Percentiles rank a stretch among this genome's conserved stretches.
phyloP scores from a whole-genome alignment of 192 early-diverging fungal species.

The Backusella tuberculispora region DNA sequence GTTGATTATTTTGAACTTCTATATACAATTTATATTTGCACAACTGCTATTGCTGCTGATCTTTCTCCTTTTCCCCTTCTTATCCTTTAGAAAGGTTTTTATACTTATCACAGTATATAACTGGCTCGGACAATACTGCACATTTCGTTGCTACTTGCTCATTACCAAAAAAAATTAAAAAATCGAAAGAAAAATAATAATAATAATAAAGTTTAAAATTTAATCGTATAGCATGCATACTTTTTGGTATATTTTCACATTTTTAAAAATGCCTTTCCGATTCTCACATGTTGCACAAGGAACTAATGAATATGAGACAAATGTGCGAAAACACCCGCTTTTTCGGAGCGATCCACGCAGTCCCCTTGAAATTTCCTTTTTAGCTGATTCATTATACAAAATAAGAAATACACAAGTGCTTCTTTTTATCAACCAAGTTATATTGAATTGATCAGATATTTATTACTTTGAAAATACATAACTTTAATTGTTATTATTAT shows the following conservation, averaged over 20 bases:
- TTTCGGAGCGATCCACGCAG: constrained; percentile 8
- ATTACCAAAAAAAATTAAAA: no score
- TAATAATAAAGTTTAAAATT: no score
- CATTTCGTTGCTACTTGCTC: no score
- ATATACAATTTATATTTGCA: no score
- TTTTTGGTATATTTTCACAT: constrained; percentile 9
- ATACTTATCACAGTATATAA: no score
- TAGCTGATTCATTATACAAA: constrained; percentile 8
- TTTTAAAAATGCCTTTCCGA: constrained; percentile 5
- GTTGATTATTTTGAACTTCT: no score
- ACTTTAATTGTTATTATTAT: not conserved
- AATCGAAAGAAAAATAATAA: no score
- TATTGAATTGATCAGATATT: not conserved
- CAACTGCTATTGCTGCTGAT: no score
- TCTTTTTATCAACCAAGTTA: not conserved
- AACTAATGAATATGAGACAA: not conserved
- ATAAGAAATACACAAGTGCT: not conserved
- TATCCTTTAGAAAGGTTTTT: no score
- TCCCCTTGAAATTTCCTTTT: constrained; percentile 10
- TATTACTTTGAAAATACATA: not conserved
- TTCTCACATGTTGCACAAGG: not conserved
- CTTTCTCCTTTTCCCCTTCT: no score
- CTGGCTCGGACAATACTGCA: no score
- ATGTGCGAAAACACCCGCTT: constrained; percentile 17
- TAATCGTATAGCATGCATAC: no score